These are phyloP conservation scores for Lepidium campestre DNA, from an alignment of 441 rosid genomes.

Conservation along the genomic window DNA sequence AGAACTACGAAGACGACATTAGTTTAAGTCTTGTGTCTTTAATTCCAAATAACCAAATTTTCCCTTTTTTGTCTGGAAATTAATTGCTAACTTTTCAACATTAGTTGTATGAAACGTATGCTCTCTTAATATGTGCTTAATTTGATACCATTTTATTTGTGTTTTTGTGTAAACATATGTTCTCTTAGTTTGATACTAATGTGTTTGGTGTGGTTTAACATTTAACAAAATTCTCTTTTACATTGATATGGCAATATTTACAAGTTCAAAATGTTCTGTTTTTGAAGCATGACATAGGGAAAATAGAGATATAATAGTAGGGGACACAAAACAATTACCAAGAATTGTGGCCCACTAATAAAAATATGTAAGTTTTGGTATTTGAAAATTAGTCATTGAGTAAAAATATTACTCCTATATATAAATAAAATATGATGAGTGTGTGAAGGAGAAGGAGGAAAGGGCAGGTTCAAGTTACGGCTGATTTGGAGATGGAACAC, in stretches of 20 bases:
- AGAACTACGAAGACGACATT: not conserved
- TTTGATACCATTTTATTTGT: not conserved
- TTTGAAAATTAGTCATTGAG: not conserved
- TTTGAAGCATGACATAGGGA: not conserved
- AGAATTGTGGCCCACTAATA: not conserved
- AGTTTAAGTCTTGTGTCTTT: conserved; percentile 3
- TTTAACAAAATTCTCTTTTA: not conserved
- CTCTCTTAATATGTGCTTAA: no score
- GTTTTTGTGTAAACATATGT: not conserved
- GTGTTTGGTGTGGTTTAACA: not conserved
- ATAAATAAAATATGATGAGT: not conserved
- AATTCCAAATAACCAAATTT: not conserved
- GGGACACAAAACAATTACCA: conserved; percentile 20
- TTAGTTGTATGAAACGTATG: no score
- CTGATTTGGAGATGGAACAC: conserved; percentile 25
- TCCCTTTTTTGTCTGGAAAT: not conserved
- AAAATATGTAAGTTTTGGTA: not conserved
- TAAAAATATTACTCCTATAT: no score
- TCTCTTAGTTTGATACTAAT: not conserved
- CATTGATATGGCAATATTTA: not conserved
- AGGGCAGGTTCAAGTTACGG: conserved; percentile 25
- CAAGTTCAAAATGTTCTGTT: conserved; percentile 14
- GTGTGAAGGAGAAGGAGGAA: conserved; percentile 7
- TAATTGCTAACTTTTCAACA: not conserved
- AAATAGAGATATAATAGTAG: not conserved